Conservation (phyloP, 2,329 filamentous ascomycete genomes). For the Dactylellina cionopaga region DNA sequence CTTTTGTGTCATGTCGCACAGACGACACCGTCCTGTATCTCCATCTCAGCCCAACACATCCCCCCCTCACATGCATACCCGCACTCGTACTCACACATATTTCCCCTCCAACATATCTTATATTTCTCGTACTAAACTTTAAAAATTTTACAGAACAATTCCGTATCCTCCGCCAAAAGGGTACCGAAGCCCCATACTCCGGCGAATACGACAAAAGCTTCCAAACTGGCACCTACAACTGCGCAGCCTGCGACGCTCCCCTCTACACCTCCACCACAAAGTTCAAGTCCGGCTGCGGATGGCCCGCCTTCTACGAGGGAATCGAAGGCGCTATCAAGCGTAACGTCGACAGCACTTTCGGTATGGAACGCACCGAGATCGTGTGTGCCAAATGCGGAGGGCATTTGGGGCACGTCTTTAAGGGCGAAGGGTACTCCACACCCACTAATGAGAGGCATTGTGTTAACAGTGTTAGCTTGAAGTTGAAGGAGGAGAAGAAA, state of each 20-base stretch:
- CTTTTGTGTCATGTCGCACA: background rate
- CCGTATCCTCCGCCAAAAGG: slow-evolving; percentile 88
- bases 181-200: slow-evolving; percentile 82
- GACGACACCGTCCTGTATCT: background rate
- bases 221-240: slow-evolving; percentile 83
- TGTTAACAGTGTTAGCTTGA: slow-evolving; percentile 91
- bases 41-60: slow-evolving; percentile 3
- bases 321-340: slow-evolving; percentile 88
- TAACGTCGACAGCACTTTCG: slow-evolving; percentile 78
- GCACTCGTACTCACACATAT: background rate
- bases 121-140: slow-evolving; percentile 1
- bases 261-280: slow-evolving; percentile 94
- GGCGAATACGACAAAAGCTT: slow-evolving; percentile 90
- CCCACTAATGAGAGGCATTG: slow-evolving; percentile 97
- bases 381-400: slow-evolving; percentile 94
- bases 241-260: slow-evolving; percentile 84
- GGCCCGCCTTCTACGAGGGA: slow-evolving; percentile 97
- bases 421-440: slow-evolving; percentile 82
- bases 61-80: slow-evolving; percentile 60
- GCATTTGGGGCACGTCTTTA: slow-evolving; percentile 89
- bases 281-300: slow-evolving; percentile 95
- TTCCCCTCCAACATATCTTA: background rate
- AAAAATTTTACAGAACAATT: slow-evolving; percentile 79
- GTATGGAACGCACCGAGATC: slow-evolving; percentile 91
- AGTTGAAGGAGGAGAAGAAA: slow-evolving; percentile 69